Evolutionary conservation across 306 rosid species (phyloP).

Genomic region (Coriaria nepalensis): DNA sequence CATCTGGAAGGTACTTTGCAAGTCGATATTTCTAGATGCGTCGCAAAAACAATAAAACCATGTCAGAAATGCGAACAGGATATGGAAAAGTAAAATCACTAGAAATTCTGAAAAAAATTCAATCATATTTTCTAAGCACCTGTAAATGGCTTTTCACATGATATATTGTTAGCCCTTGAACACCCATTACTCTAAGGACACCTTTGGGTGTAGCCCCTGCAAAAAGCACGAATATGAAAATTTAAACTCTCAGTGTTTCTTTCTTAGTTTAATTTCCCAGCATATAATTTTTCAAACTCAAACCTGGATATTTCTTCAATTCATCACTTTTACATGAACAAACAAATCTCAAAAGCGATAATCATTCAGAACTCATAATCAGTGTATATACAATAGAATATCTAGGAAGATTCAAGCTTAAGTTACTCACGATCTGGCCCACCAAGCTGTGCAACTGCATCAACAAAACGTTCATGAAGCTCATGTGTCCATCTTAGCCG

Average conservation of each 20-base stretch:
- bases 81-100: background rate
- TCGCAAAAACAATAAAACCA: slow-evolving; percentile 16
- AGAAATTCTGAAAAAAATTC: background rate
- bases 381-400: too few species aligned
- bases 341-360: too few species aligned
- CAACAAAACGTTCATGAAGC: slow-evolving; percentile 88
- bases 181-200: slow-evolving; percentile 96
- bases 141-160: slow-evolving; percentile 98
- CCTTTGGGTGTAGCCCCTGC: slow-evolving; percentile 98
- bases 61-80: slow-evolving; percentile 4
- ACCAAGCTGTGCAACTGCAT: slow-evolving; percentile 96
- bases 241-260: background rate
- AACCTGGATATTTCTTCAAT: too few species aligned
- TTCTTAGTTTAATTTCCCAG: background rate
- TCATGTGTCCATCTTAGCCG: slow-evolving; percentile 95
- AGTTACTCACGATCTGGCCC: slow-evolving; percentile 96
- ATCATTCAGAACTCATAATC: too few species aligned
- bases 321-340: too few species aligned
- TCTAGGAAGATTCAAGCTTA: slow-evolving; percentile 5
- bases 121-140: slow-evolving; percentile 23
- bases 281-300: background rate
- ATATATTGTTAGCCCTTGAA: slow-evolving; percentile 89
- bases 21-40: slow-evolving; percentile 86
- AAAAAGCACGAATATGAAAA: slow-evolving; percentile 7
- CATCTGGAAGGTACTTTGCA: slow-evolving; percentile 85